Percentiles rank a stretch among this genome's conserved stretches.
Evolutionary conservation across 495 filamentous ascomycete species (phyloP).

Genomic region (Hypomontagnella monticulosa): DNA sequence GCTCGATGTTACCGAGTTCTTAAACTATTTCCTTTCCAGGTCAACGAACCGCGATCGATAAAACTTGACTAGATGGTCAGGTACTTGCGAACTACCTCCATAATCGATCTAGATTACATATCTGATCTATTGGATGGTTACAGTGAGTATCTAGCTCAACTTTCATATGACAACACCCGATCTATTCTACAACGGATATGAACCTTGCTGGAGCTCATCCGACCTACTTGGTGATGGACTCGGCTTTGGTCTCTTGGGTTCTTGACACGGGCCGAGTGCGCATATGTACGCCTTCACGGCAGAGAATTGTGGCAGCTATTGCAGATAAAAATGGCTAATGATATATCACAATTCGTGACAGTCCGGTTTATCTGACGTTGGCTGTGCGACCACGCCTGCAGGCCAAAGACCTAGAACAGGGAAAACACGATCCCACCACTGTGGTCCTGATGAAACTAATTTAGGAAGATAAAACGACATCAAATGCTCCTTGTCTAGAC

Average conservation of each 20-base stretch:
- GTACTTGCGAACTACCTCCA: conserved; percentile 5
- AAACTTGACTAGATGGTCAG: background rate
- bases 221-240: background rate
- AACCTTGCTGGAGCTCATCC: background rate
- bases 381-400: conserved; percentile 26
- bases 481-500: conserved; percentile 3
- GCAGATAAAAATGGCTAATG: conserved; percentile 16
- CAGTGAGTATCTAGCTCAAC: background rate
- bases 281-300: background rate
- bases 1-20: conserved; percentile 23
- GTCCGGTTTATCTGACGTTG: conserved; percentile 24
- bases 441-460: conserved; percentile 32
- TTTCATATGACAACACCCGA: background rate
- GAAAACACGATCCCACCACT: conserved; percentile 36
- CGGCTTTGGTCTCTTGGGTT: conserved; percentile 11
- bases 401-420: conserved; percentile 5
- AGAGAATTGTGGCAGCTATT: conserved; percentile 19
- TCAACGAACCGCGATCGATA: conserved; percentile 14
- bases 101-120: conserved; percentile 22
- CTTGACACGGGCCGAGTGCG: conserved; percentile 4
- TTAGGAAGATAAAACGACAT: conserved; percentile 16
- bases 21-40: conserved; percentile 22
- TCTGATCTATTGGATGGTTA: conserved; percentile 9
- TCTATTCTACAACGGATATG: background rate
- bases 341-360: conserved; percentile 27